Evolutionary conservation across 176 grass and related monocot species (phyloP).

Genomic region (Rhynchospora tenuis): DNA sequence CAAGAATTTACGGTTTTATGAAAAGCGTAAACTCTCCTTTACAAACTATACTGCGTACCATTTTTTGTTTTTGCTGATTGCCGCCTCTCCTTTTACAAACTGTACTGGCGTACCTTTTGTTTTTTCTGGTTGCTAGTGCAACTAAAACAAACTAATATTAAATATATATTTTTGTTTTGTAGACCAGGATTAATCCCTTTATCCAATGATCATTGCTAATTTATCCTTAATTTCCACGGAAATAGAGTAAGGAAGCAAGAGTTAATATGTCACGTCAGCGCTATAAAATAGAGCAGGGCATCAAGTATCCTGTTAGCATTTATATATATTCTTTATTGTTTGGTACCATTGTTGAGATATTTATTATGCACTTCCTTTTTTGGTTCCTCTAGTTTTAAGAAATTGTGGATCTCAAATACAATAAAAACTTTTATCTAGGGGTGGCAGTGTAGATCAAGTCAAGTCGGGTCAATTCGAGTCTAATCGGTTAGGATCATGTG

Average conservation of each 20-base stretch:
- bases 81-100: too few relatives aligned
- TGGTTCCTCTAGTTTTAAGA: neutral
- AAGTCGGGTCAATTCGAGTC: too few relatives aligned
- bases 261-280: neutral
- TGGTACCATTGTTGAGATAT: neutral
- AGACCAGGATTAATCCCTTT: constrained; percentile 41
- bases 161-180: neutral
- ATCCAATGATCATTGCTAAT: constrained; percentile 4
- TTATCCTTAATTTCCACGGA: neutral
- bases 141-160: too few relatives aligned
- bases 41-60: too few relatives aligned
- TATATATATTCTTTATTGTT: neutral
- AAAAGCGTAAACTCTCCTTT: too few relatives aligned
- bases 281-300: neutral
- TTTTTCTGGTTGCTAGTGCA: too few relatives aligned
- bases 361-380: neutral
- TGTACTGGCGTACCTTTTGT: too few relatives aligned
- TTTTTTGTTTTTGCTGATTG: too few relatives aligned
- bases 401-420: neutral
- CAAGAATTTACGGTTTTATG: too few relatives aligned
- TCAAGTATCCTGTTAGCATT: neutral
- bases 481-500: too few relatives aligned
- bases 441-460: too few relatives aligned
- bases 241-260: neutral
- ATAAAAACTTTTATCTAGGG: neutral